phyloP scores from a whole-genome alignment of 2,329 filamentous ascomycete genomes.

The Delphinella strobiligena region DNA sequence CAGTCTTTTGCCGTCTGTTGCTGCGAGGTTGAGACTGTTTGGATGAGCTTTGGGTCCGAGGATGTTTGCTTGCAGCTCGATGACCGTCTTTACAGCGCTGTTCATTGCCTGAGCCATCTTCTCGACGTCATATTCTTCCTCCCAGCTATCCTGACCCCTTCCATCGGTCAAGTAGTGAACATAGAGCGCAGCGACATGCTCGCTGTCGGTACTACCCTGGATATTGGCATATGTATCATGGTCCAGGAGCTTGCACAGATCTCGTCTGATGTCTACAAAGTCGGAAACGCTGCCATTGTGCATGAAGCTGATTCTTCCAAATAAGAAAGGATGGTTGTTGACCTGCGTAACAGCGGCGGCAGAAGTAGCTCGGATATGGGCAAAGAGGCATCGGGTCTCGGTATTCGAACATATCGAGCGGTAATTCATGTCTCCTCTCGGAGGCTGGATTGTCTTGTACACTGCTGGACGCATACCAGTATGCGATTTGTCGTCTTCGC shows the following conservation, averaged over 20 bases:
- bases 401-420: constrained; percentile 40
- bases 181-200: constrained; percentile 39
- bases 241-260: constrained; percentile 32
- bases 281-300: constrained; percentile 41
- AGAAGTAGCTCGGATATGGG: constrained; percentile 41
- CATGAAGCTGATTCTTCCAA: constrained; percentile 43
- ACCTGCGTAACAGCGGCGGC: constrained; percentile 36
- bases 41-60: constrained; percentile 30
- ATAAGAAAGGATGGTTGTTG: constrained; percentile 45
- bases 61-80: constrained; percentile 32
- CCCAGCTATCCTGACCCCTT: constrained; percentile 27
- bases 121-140: constrained; percentile 28
- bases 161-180: constrained; percentile 33
- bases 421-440: constrained; percentile 43
- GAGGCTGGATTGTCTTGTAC: constrained; percentile 41
- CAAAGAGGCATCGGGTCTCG: constrained; percentile 36
- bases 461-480: constrained; percentile 33
- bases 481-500: constrained; percentile 16
- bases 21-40: constrained; percentile 41
- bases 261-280: constrained; percentile 35
- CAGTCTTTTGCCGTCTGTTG: constrained; percentile 38
- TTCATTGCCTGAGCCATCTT: constrained; percentile 35
- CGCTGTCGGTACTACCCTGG: constrained; percentile 40
- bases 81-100: constrained; percentile 29
- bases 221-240: constrained; percentile 38